Base-by-base conservation (phyloP, 495 filamentous ascomycete species). In the Hypomontagnella submonticulosa region DNA sequence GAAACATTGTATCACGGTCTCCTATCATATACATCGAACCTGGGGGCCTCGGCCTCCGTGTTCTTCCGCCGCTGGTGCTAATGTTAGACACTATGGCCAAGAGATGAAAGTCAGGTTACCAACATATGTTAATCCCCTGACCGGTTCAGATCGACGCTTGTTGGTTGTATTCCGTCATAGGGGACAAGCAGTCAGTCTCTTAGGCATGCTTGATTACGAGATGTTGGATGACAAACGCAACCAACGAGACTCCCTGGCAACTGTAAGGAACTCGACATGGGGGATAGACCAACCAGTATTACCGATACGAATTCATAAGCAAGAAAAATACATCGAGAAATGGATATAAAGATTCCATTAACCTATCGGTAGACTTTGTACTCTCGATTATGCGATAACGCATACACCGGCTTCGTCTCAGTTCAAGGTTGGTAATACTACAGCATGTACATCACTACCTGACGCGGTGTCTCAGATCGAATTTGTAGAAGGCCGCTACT, bases 401-500 rank as follows among this genome's bases (percentile, higher is more conserved):
- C 23, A 38, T 23, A 52, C 32, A 37, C 33, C 20, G 38, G 18
- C 34, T 27, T 27, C 15, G 23, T 34, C 34, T 27, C 23, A 27
- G 23, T 27, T 27, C 23, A 27, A 27, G 23, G 49, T 52, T 52
- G 49, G 49, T 52, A 40, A 23, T 52, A 52, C 49, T 15, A 32
- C 33, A 40, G 19, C 13, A 4, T 10, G 48, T 37, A 51, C 30
- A 33, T 13, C 12, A n/a, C 23, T 27, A 40, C 36, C 36, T 38
- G 2, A 11, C 34, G 13, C 19, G 18, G 12, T 30, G 34, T 34
- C 34, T 40, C 8, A 40, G 33, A 52, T 52, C 49, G 34, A 40
- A 18, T 38, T 52, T 23, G 38, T 27, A 34, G 18, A 52, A 2
- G 38, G n/a, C 33, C 13, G 34, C 34, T 27, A 34, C 38, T 52